Evolutionary conservation across 2,329 filamentous ascomycete species (phyloP).

Genomic region (Seiridium unicorne): DNA sequence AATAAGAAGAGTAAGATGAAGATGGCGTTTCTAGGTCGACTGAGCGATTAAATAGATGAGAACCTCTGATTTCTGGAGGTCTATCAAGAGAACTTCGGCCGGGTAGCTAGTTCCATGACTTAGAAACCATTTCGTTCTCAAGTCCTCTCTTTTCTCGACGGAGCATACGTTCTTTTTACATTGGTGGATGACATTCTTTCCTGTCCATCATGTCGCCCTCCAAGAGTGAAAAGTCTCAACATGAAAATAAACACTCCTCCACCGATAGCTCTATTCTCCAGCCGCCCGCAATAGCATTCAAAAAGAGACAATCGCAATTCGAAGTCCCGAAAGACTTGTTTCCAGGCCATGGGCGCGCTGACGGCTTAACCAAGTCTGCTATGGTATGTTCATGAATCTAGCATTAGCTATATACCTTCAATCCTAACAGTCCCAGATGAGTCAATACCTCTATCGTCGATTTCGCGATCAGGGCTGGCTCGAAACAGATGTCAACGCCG

Average conservation of each 20-base stretch:
- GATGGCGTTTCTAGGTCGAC: too few relatives aligned
- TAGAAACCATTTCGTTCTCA: too few relatives aligned
- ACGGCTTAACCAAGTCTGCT: not conserved
- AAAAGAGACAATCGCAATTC: not conserved
- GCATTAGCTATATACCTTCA: not conserved
- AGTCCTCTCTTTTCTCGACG: too few relatives aligned
- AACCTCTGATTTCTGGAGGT: too few relatives aligned
- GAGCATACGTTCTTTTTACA: too few relatives aligned
- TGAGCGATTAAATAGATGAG: too few relatives aligned
- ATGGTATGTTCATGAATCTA: not conserved
- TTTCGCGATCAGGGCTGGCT: not conserved
- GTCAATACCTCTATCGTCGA: not conserved
- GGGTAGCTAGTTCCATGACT: too few relatives aligned
- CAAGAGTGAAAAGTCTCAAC: not conserved
- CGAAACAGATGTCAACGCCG: not conserved
- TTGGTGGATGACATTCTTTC: too few relatives aligned
- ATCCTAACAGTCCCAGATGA: not conserved
- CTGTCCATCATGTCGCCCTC: too few relatives aligned
- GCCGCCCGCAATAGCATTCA: not conserved
- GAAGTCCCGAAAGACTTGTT: not conserved
- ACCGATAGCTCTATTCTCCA: not conserved
- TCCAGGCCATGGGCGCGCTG: not conserved
- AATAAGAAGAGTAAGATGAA: too few relatives aligned
- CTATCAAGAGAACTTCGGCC: too few relatives aligned
- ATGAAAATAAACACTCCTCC: not conserved